These are phyloP conservation scores for Paecilomyces niveus DNA, from an alignment of 2,329 filamentous ascomycete genomes.

Conservation along the genomic window DNA sequence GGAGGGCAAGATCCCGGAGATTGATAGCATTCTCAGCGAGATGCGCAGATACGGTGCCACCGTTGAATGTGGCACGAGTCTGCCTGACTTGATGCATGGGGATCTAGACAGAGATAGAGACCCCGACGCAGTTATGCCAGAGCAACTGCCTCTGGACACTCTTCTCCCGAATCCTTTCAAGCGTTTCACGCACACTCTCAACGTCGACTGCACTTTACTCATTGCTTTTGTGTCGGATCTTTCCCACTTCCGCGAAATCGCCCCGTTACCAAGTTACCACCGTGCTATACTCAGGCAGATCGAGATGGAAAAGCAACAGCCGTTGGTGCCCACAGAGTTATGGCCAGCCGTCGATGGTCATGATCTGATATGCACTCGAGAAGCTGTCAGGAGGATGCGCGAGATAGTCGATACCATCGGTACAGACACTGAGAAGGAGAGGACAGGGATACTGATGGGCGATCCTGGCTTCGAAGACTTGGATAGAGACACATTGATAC, in stretches of 20 bases:
- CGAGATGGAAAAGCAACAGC: slow-evolving; percentile 54
- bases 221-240: slow-evolving; percentile 68
- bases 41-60: slow-evolving; percentile 46
- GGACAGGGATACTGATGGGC: slow-evolving; percentile 54
- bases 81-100: slow-evolving; percentile 6
- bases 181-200: slow-evolving; percentile 36
- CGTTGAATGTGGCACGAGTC: slow-evolving; percentile 28
- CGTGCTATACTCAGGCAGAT: slow-evolving; percentile 58
- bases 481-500: slow-evolving; percentile 24
- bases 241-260: slow-evolving; percentile 47
- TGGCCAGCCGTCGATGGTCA: slow-evolving; percentile 55
- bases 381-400: slow-evolving; percentile 60
- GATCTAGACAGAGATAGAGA: slow-evolving; percentile 3
- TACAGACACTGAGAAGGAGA: slow-evolving; percentile 52
- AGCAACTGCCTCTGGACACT: slow-evolving; percentile 16
- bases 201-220: slow-evolving; percentile 56
- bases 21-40: slow-evolving; percentile 50
- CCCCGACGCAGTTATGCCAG: slow-evolving; percentile 6
- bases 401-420: slow-evolving; percentile 60
- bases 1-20: slow-evolving; percentile 43
- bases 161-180: slow-evolving; percentile 36
- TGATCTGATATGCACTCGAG: slow-evolving; percentile 57
- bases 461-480: slow-evolving; percentile 31
- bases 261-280: slow-evolving; percentile 48
- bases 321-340: slow-evolving; percentile 53